Evolutionary conservation across 345 rosid genomes (phyloP).

Genomic region (Alliaria petiolata): DNA sequence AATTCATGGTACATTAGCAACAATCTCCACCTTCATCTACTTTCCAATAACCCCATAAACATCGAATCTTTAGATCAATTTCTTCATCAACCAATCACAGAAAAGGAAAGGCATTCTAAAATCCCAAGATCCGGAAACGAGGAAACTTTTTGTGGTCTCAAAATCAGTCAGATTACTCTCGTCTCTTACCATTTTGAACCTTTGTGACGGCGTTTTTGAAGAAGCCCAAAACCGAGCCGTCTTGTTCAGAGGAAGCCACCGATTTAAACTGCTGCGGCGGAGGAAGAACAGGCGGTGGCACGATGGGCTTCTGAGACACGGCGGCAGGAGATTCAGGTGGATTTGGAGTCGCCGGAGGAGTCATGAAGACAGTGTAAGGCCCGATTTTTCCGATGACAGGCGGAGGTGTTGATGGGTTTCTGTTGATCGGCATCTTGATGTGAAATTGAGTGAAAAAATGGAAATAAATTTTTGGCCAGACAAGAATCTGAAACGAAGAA

Average conservation of each 20-base stretch:
- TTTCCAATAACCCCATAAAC: not conserved
- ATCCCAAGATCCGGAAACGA: conserved; percentile 16
- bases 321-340: conserved; percentile 54
- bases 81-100: not conserved
- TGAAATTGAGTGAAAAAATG: not conserved
- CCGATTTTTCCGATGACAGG: conserved; percentile 97
- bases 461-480: conserved; percentile 6
- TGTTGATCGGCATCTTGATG: conserved; percentile 72
- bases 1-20: conserved; percentile 4
- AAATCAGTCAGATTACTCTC: not conserved
- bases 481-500: too few species aligned
- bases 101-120: conserved; percentile 2
- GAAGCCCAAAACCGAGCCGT: conserved; percentile 60
- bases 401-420: conserved; percentile 63
- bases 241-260: conserved; percentile 20
- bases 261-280: conserved; percentile 51
- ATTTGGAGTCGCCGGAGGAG: conserved; percentile 93
- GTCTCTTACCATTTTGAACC: conserved; percentile 69
- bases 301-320: conserved; percentile 21
- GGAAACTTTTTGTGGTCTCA: not conserved
- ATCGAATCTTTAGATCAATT: conserved; percentile 11
- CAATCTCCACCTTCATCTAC: too few species aligned
- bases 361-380: conserved; percentile 95
- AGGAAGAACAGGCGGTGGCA: conserved; percentile 41
- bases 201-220: conserved; percentile 66